Base-by-base conservation (phyloP, 2,329 filamentous ascomycete species). In the Neopestalotiopsis sp. region DNA sequence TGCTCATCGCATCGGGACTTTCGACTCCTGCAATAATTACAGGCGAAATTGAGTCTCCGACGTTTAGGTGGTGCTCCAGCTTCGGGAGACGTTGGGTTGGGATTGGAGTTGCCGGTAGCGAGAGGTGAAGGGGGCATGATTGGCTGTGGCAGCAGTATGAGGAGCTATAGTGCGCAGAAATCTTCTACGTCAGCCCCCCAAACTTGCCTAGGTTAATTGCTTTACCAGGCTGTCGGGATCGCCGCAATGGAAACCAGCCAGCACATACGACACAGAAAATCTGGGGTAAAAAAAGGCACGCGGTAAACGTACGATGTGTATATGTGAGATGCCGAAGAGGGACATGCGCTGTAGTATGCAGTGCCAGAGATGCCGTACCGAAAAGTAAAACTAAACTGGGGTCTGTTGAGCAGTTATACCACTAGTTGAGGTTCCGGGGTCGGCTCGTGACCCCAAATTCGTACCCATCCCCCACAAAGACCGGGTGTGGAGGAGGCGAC, bases 1-100 rank as follows among this genome's bases (percentile, higher is more conserved):
- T 64, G 66, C 62, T 70, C 69, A 59, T 68, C 69, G 34, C 69
- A 70, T 4, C 69, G 61, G 7, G 69, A 68, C 49, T 70, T 70
- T 5, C 69, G 28, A 4, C 34, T 64, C 9, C 69, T 59, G 49
- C 69, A 70, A 34, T 70, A 70, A 30, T 68, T 70, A 45, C 69
- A 74, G 40, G 68, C 66, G n/a, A 67, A 70, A 62, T 70, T 67
- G 24, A 65, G 66, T 3, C 61, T 61, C 20, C 64, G 57, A 12
- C 68, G 66, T 65, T 70, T 68, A 34, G 64, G 28, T 2, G 67
- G 67, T 17, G 62, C 62, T 28, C 30, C 62, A 10, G 62, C 62
- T 28, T 53, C 62, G 12, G 42, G 24, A 24, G 38, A 30, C 14
- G 62, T 38, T 24, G 40, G 30, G 20, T 40, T 65, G 17, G 62